A percentile compares a stretch with the other conserved stretches of the same genome.
These are phyloP conservation scores for Pseudogymnoascus sp. DNA, from an alignment of 2,329 filamentous ascomycete genomes.

Conservation along the genomic window DNA sequence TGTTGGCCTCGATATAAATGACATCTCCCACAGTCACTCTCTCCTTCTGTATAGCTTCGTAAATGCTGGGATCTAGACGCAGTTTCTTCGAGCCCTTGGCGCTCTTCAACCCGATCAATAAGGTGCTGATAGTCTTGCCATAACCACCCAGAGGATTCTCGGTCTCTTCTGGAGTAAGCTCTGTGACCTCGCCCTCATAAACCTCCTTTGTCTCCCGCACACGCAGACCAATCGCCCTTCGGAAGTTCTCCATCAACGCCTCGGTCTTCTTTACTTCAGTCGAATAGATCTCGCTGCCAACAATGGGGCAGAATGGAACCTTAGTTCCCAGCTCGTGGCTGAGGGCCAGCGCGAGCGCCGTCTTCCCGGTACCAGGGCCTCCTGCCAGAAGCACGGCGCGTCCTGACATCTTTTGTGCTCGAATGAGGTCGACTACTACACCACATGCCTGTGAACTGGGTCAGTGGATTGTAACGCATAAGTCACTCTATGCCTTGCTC, in stretches of 20 bases:
- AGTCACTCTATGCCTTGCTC: slow-evolving; percentile 15
- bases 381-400: slow-evolving; percentile 88
- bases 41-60: slow-evolving; percentile 98
- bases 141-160: slow-evolving; percentile 97
- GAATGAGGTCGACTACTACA: slow-evolving; percentile 91
- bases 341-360: slow-evolving; percentile 86
- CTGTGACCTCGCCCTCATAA: slow-evolving; percentile 96
- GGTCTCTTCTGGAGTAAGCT: slow-evolving; percentile 93
- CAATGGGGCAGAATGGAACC: slow-evolving; percentile 96
- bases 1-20: slow-evolving; percentile 99
- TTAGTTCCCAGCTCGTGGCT: slow-evolving; percentile 96
- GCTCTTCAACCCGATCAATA: slow-evolving; percentile 90
- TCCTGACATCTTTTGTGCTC: slow-evolving; percentile 94
- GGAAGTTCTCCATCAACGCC: slow-evolving; percentile 98
- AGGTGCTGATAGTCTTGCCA: slow-evolving; percentile 92
- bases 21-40: slow-evolving; percentile 92
- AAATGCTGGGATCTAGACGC: slow-evolving; percentile 92
- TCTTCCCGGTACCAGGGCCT: slow-evolving; percentile 94
- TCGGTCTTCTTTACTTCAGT: slow-evolving; percentile 99
- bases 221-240: slow-evolving; percentile 89
- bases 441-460: slow-evolving; percentile 65
- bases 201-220: slow-evolving; percentile 99
- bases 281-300: slow-evolving; percentile 95
- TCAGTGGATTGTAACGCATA: background rate
- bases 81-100: slow-evolving; percentile 97